phyloP scores from a whole-genome alignment of 257 asterid genomes.

The Scutellaria baicalensis region DNA sequence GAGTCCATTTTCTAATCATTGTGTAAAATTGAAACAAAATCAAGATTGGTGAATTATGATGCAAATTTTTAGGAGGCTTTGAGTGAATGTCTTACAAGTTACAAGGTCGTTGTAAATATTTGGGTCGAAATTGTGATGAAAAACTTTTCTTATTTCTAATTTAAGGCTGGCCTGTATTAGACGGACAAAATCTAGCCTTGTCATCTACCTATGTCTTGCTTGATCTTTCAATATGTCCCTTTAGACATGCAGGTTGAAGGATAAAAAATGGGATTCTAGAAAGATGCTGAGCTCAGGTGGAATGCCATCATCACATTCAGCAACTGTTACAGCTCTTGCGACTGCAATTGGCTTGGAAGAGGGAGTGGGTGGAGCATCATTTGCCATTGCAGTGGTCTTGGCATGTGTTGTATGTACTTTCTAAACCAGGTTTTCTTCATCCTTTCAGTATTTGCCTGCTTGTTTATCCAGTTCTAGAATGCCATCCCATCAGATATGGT shows the following conservation, averaged over 20 bases:
- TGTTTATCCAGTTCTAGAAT: constrained; percentile 12
- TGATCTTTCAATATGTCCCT: constrained; percentile 34
- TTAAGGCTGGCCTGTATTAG: not conserved
- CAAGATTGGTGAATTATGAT: too few relatives aligned
- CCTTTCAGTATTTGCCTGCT: constrained; percentile 32
- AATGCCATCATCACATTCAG: constrained; percentile 98
- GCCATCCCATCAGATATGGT: constrained; percentile 13
- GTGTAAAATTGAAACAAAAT: too few relatives aligned
- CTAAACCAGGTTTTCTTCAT: constrained; percentile 62
- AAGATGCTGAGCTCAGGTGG: constrained; percentile 96
- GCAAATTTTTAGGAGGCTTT: too few relatives aligned
- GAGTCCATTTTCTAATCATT: too few relatives aligned
- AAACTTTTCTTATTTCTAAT: too few relatives aligned
- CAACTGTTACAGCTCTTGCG: constrained; percentile 84
- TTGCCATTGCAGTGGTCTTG: constrained; percentile 85
- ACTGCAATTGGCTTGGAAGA: constrained; percentile 73
- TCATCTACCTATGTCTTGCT: constrained; percentile 25
- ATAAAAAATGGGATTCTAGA: constrained; percentile 87
- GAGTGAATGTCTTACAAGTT: too few relatives aligned
- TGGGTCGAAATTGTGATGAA: too few relatives aligned
- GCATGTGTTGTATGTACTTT: constrained; percentile 97
- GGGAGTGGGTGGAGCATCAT: constrained; percentile 68
- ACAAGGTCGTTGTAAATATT: too few relatives aligned
- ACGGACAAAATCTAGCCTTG: constrained; percentile 3
- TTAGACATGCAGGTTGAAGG: constrained; percentile 86